These are phyloP conservation scores for Phytophthora pseudosyringae DNA, from an alignment of 352 stramenopile species.

Conservation along the genomic window DNA sequence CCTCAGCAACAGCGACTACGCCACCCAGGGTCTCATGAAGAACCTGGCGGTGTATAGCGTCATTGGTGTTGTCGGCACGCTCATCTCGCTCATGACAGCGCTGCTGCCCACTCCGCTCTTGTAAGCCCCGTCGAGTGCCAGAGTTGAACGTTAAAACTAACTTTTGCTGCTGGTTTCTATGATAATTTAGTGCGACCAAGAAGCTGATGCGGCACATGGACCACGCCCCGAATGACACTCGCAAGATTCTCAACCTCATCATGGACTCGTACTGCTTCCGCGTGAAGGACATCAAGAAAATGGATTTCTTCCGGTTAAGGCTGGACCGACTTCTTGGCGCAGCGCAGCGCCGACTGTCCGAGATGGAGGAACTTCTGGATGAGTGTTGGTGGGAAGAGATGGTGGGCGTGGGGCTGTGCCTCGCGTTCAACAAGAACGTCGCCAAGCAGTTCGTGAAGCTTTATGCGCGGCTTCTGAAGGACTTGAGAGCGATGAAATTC, in stretches of 20 bases:
- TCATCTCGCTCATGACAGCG: slow-evolving; percentile 64
- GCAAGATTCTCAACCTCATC: slow-evolving; percentile 83
- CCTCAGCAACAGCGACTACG: slow-evolving; percentile 46
- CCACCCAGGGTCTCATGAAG: slow-evolving; percentile 57
- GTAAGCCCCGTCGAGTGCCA: slow-evolving; percentile 27
- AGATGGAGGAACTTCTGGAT: slow-evolving; percentile 65
- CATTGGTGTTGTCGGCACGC: slow-evolving; percentile 61
- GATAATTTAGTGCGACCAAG: slow-evolving; percentile 50
- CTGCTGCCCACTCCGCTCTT: slow-evolving; percentile 67
- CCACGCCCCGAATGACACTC: slow-evolving; percentile 54
- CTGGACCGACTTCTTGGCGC: slow-evolving; percentile 50
- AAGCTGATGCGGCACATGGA: slow-evolving; percentile 54
- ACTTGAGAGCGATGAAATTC: slow-evolving; percentile 72
- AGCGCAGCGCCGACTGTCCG: slow-evolving; percentile 38
- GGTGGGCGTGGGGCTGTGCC: slow-evolving; percentile 51
- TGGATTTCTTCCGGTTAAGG: slow-evolving; percentile 75
- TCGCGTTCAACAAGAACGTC: slow-evolving; percentile 75
- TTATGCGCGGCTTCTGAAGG: slow-evolving; percentile 58
- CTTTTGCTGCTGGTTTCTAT: not conserved
- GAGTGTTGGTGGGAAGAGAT: slow-evolving; percentile 81
- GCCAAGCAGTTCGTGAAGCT: slow-evolving; percentile 75
- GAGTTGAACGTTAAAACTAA: not conserved
- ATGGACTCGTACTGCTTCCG: slow-evolving; percentile 82
- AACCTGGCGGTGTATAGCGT: slow-evolving; percentile 73
- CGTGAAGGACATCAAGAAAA: slow-evolving; percentile 73